Percentiles rank a stretch among this genome's conserved stretches.
phyloP scores from a whole-genome alignment of 257 asterid species.

The Eustoma russellianum region DNA sequence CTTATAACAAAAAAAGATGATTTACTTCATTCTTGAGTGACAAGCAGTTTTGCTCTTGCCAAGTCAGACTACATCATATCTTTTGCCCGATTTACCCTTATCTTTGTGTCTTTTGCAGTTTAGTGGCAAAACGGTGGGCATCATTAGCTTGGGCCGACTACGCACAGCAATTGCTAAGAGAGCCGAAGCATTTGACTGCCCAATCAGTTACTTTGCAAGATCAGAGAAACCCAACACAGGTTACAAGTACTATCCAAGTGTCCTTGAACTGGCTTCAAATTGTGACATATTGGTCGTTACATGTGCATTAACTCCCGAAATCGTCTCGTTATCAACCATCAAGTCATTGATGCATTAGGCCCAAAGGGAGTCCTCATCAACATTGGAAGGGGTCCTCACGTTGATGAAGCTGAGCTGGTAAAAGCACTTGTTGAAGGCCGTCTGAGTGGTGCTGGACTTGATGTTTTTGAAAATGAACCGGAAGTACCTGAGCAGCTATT shows the following conservation, averaged over 20 bases:
- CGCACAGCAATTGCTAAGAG: slow-evolving; percentile 68
- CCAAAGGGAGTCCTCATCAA: slow-evolving; percentile 63
- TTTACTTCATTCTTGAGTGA: too few species aligned
- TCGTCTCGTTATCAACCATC: slow-evolving; percentile 52
- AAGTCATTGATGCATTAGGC: slow-evolving; percentile 66
- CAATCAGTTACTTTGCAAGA: slow-evolving; percentile 62
- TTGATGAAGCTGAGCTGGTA: too few species aligned
- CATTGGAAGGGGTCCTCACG: too few species aligned
- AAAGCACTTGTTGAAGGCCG: too few species aligned
- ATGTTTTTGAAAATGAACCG: too few species aligned
- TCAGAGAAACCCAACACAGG: slow-evolving; percentile 38
- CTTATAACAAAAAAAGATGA: too few species aligned
- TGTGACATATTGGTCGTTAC: slow-evolving; percentile 70
- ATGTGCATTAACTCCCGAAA: slow-evolving; percentile 60
- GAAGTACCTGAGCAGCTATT: too few species aligned
- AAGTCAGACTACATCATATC: too few species aligned
- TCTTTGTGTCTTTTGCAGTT: slow-evolving; percentile 35
- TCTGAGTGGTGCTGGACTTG: too few species aligned
- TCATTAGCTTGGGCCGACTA: slow-evolving; percentile 70
- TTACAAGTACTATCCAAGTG: slow-evolving; percentile 40
- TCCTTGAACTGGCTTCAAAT: slow-evolving; percentile 58
- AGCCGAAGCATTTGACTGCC: slow-evolving; percentile 61
- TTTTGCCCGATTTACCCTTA: too few species aligned
- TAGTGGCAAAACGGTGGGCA: slow-evolving; percentile 67
- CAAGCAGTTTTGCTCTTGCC: too few species aligned